Evolutionary conservation across 2,329 filamentous ascomycete genomes (phyloP).

Genomic region (Nakataea oryzae): DNA sequence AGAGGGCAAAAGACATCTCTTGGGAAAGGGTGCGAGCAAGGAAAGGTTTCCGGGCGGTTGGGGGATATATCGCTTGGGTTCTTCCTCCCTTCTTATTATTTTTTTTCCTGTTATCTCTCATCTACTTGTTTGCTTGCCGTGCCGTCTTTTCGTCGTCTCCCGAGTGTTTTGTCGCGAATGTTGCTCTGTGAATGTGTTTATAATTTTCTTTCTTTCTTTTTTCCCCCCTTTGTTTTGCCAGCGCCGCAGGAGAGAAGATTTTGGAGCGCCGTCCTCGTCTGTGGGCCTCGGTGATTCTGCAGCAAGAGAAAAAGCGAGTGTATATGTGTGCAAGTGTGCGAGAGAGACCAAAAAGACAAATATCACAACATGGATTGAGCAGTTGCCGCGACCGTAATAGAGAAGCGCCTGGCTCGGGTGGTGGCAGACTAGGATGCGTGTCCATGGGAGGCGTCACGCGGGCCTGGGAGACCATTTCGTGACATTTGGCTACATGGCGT

Average conservation of each 20-base stretch:
- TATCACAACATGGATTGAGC: background rate
- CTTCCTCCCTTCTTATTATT: conserved; percentile 3
- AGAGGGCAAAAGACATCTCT: background rate
- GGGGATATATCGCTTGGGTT: background rate
- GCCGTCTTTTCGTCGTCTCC: background rate
- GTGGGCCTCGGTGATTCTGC: background rate
- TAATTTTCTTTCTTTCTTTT: conserved; percentile 2
- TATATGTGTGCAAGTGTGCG: background rate
- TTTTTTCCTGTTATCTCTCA: background rate
- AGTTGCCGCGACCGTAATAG: background rate
- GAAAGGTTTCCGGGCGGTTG: background rate
- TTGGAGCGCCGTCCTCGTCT: no score
- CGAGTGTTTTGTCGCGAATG: background rate
- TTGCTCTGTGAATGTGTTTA: background rate
- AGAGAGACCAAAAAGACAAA: background rate
- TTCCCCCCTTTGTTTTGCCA: background rate
- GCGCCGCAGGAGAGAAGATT: background rate
- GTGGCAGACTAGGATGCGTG: background rate
- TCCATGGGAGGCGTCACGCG: background rate
- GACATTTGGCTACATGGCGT: background rate
- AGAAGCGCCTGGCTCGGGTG: background rate
- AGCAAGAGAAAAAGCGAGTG: background rate
- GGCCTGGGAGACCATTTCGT: background rate
- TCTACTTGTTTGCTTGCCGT: background rate
- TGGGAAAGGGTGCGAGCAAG: background rate